A percentile compares a stretch with the other conserved stretches of the same genome.
These are phyloP conservation scores for Gymnopilus dilepis DNA, from an alignment of 768 basidiomycete genomes.

Conservation along the genomic window DNA sequence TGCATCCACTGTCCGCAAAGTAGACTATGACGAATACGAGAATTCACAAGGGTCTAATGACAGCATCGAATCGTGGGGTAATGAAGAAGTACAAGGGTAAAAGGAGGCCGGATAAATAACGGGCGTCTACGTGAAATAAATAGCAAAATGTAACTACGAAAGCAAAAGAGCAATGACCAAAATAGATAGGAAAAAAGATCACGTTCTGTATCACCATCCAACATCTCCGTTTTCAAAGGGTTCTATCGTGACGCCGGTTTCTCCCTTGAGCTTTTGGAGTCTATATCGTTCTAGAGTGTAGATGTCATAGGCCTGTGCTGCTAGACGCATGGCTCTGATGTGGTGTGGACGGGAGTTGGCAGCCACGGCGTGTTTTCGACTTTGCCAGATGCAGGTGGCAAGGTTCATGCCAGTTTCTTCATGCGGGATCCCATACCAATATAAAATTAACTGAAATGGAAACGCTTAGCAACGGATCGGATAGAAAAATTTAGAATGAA, in stretches of 20 bases:
- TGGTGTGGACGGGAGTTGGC: conserved; percentile 85
- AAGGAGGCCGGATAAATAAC: conserved; percentile 6
- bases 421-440: conserved; percentile 93
- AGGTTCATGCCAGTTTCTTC: conserved; percentile 81
- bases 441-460: conserved; percentile 72
- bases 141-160: conserved; percentile 13
- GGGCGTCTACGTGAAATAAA: background rate
- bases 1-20: background rate
- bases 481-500: background rate
- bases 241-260: conserved; percentile 58
- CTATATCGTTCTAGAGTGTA: conserved; percentile 81
- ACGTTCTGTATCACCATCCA: conserved; percentile 57
- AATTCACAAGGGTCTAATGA: conserved; percentile 36
- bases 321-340: conserved; percentile 80
- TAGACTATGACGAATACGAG: background rate
- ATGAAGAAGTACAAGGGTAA: background rate
- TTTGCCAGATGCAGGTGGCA: conserved; percentile 96
- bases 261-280: conserved; percentile 69
- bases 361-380: conserved; percentile 79
- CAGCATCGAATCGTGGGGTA: conserved; percentile 45
- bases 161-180: conserved; percentile 16
- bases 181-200: conserved; percentile 4
- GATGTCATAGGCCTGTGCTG: conserved; percentile 75
- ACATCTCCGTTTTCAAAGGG: conserved; percentile 69
- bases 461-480: conserved; percentile 16